Conservation (phyloP, 139 green algal species). For the Chlamydomonas sp. region DNA sequence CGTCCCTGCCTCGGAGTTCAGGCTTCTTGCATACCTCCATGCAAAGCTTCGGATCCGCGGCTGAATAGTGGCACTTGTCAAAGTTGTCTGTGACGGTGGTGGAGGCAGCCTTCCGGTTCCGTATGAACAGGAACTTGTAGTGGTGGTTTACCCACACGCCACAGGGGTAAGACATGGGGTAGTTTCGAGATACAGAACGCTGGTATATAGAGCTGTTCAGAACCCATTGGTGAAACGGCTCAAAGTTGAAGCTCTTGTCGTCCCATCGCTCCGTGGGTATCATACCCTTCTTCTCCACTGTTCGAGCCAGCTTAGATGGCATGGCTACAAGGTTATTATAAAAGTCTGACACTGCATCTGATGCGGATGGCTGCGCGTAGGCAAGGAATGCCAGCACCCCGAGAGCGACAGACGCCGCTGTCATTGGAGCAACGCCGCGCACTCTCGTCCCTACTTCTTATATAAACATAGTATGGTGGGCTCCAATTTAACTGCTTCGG, state of each 20-base stretch:
- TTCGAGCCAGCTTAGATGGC: constrained; percentile 7
- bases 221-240: constrained; percentile 31
- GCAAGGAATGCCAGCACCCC: background rate
- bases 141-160: constrained; percentile 42
- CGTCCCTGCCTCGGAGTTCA: too few relatives aligned
- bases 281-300: constrained; percentile 26
- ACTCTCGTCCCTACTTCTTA: too few relatives aligned
- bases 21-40: background rate
- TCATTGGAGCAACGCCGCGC: too few relatives aligned
- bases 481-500: too few relatives aligned
- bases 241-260: constrained; percentile 23
- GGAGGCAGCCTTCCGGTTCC: constrained; percentile 31
- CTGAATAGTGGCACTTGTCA: constrained; percentile 38
- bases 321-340: constrained; percentile 15
- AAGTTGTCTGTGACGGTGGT: constrained; percentile 39
- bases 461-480: too few relatives aligned
- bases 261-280: constrained; percentile 28
- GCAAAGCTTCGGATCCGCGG: constrained; percentile 21
- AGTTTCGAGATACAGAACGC: constrained; percentile 3
- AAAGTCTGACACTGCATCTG: background rate
- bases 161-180: constrained; percentile 32
- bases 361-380: background rate
- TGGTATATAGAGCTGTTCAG: constrained; percentile 29
- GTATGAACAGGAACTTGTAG: constrained; percentile 46
- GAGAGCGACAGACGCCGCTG: background rate